These are phyloP conservation scores for Ustilago lituana DNA, from an alignment of 1,284 basidiomycete species.

Conservation along the genomic window DNA sequence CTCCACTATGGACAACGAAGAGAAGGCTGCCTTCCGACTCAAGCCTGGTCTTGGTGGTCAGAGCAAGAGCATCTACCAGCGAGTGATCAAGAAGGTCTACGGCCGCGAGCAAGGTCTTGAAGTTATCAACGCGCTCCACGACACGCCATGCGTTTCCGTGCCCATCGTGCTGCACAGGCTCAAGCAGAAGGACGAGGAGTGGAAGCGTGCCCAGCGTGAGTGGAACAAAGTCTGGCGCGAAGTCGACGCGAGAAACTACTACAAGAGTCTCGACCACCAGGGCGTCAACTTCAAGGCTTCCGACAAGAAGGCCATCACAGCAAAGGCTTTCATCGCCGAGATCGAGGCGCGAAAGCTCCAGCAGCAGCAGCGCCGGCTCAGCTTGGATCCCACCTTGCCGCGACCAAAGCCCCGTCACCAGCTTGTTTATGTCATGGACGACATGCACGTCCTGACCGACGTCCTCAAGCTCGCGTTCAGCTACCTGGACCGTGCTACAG, in stretches of 20 bases:
- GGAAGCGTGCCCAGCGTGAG: conserved; percentile 91
- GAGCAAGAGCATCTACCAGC: conserved; percentile 88
- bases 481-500: conserved; percentile 80
- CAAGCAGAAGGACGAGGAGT: conserved; percentile 96
- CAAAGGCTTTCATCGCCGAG: conserved; percentile 87
- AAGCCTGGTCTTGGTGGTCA: conserved; percentile 88
- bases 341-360: conserved; percentile 82
- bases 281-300: conserved; percentile 92
- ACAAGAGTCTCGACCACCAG: conserved; percentile 95
- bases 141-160: conserved; percentile 87
- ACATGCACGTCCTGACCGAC: conserved; percentile 84
- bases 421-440: conserved; percentile 81
- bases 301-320: conserved; percentile 94
- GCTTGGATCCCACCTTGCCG: conserved; percentile 57
- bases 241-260: conserved; percentile 89
- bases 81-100: conserved; percentile 94
- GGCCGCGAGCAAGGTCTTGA: conserved; percentile 84
- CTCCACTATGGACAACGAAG: conserved; percentile 87
- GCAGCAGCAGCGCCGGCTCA: conserved; percentile 72
- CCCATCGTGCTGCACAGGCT: conserved; percentile 90
- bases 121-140: conserved; percentile 89
- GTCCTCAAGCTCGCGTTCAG: conserved; percentile 87
- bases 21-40: conserved; percentile 83
- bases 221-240: conserved; percentile 98
- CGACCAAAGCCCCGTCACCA: conserved; percentile 70